Percentiles rank a stretch among this genome's conserved stretches.
These are phyloP conservation scores for Alternaria triticina DNA, from an alignment of 2,329 filamentous ascomycete genomes.

Conservation along the genomic window DNA sequence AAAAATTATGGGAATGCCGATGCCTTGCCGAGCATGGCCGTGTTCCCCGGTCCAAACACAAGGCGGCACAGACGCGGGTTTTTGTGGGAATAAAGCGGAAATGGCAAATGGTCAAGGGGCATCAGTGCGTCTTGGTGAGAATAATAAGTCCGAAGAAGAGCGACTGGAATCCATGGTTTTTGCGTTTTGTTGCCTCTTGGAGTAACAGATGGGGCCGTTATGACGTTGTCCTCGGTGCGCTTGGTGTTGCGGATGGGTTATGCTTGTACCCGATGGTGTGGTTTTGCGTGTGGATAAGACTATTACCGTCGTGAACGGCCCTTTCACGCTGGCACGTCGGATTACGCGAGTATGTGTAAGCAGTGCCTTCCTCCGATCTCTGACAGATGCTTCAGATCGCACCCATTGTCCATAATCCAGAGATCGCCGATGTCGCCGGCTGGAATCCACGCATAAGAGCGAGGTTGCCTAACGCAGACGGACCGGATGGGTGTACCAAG, in stretches of 20 bases:
- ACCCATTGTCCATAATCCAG: background rate
- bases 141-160: conserved; percentile 15
- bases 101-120: background rate
- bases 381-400: background rate
- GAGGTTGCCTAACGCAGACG: background rate
- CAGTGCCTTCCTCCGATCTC: background rate
- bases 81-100: conserved; percentile 1
- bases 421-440: background rate
- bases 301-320: background rate
- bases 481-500: background rate
- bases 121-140: background rate
- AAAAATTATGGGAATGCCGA: background rate
- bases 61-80: background rate
- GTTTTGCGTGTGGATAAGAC: background rate
- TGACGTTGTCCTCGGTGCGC: background rate
- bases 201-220: background rate
- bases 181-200: background rate
- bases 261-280: background rate
- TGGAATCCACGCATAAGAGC: background rate
- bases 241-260: background rate
- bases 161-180: conserved; percentile 10
- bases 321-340: background rate
- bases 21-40: background rate
- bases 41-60: background rate
- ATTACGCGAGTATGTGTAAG: background rate